Evolutionary conservation across 75 land plant genomes (phyloP).

Genomic region (Pinus taeda): DNA sequence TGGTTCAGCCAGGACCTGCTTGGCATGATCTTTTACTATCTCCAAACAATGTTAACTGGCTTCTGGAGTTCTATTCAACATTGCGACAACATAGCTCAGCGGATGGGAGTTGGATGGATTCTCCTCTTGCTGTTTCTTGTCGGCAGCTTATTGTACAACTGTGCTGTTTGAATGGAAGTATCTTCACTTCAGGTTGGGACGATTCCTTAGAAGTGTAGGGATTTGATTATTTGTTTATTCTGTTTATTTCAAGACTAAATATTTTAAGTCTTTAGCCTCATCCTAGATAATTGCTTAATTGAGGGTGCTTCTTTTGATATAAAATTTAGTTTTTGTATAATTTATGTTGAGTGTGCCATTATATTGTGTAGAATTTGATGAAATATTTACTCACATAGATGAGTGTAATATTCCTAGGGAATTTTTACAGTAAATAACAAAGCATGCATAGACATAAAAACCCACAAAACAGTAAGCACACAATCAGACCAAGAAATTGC

Average conservation of each 20-base stretch:
- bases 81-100: conserved; percentile 45
- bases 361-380: not conserved
- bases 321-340: too few relatives aligned
- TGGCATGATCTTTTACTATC: conserved; percentile 85
- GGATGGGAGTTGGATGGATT: conserved; percentile 70
- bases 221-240: not conserved
- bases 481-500: too few relatives aligned
- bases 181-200: conserved; percentile 76
- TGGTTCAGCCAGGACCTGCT: conserved; percentile 77
- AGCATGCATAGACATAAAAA: too few relatives aligned
- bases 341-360: not conserved
- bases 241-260: not conserved
- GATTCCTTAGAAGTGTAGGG: not conserved
- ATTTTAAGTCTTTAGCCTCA: not conserved
- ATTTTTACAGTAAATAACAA: too few relatives aligned
- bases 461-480: too few relatives aligned
- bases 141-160: conserved; percentile 87
- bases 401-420: too few relatives aligned
- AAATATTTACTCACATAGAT: not conserved
- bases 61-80: conserved; percentile 72
- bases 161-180: conserved; percentile 75
- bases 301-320: not conserved
- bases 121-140: conserved; percentile 83
- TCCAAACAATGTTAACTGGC: conserved; percentile 72
- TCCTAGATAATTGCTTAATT: not conserved